Evolutionary conservation across 257 asterid species (phyloP).

Genomic region (Solanum gracilifrons): DNA sequence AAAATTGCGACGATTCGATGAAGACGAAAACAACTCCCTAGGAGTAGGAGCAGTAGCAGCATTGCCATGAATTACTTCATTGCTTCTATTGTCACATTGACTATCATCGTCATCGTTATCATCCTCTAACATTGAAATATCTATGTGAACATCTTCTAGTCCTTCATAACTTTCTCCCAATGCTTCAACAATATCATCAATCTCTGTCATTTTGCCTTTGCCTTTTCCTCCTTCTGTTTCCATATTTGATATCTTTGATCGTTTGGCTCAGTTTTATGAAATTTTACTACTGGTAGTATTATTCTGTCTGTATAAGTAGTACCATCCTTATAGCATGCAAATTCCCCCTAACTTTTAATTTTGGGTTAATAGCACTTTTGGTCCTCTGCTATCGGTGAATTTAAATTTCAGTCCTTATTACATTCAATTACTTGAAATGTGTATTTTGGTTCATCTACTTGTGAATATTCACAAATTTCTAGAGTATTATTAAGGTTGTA

Average conservation of each 20-base stretch:
- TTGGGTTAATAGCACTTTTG: neutral
- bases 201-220: neutral
- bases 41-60: neutral
- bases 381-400: neutral
- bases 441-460: neutral
- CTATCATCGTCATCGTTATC: neutral
- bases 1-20: neutral
- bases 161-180: neutral
- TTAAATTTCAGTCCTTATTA: neutral
- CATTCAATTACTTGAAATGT: neutral
- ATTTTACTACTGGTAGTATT: neutral
- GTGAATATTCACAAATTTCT: neutral
- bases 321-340: neutral
- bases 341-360: neutral
- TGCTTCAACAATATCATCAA: neutral
- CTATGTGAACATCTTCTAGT: neutral
- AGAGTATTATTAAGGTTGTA: neutral
- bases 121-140: neutral
- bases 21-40: neutral
- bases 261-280: neutral
- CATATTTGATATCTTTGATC: slow-evolving; percentile 5
- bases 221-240: slow-evolving; percentile 6
- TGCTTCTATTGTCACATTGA: neutral
- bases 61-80: neutral
- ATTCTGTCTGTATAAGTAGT: neutral